These are phyloP conservation scores for Halteria grandinella DNA, from an alignment of 73 alveolate species.

Conservation along the genomic window DNA sequence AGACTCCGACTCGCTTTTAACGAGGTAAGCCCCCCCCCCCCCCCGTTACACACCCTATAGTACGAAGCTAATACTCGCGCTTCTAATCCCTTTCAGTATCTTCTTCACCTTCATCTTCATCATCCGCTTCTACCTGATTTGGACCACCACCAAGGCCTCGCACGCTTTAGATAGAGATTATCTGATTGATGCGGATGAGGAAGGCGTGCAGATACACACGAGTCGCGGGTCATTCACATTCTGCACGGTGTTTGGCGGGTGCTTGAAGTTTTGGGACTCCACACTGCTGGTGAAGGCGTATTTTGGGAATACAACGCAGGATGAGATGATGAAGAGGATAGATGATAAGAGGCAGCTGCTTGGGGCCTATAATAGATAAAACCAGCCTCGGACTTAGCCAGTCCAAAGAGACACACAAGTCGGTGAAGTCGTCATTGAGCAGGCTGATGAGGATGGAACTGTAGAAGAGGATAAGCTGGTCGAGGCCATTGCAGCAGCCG, in stretches of 20 bases:
- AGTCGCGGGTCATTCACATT: not conserved
- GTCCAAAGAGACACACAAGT: not conserved
- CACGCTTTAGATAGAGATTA: slow-evolving; percentile 16
- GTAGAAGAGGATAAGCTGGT: too few relatives aligned
- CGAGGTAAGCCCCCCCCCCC: slow-evolving; percentile 3
- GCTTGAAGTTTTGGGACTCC: too few relatives aligned
- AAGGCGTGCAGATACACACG: not conserved
- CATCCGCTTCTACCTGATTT: slow-evolving; percentile 3
- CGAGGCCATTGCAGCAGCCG: too few relatives aligned
- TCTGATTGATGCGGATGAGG: slow-evolving; percentile 3
- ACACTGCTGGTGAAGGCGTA: slow-evolving; percentile 14
- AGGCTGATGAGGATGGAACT: too few relatives aligned
- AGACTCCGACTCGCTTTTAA: too few relatives aligned
- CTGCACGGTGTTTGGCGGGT: too few relatives aligned
- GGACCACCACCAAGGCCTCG: not conserved
- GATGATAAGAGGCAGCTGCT: not conserved
- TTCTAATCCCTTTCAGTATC: not conserved
- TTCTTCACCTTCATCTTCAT: not conserved
- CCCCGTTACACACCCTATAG: not conserved
- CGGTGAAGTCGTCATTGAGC: too few relatives aligned
- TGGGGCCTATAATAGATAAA: too few relatives aligned
- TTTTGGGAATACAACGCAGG: slow-evolving; percentile 14
- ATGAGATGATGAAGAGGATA: not conserved
- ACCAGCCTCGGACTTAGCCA: not conserved
- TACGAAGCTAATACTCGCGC: not conserved